Evolutionary conservation across 2,329 filamentous ascomycete genomes (phyloP), one percentile per base, ranked within the genome.

Genomic region (Annulohypoxylon truncatum): DNA sequence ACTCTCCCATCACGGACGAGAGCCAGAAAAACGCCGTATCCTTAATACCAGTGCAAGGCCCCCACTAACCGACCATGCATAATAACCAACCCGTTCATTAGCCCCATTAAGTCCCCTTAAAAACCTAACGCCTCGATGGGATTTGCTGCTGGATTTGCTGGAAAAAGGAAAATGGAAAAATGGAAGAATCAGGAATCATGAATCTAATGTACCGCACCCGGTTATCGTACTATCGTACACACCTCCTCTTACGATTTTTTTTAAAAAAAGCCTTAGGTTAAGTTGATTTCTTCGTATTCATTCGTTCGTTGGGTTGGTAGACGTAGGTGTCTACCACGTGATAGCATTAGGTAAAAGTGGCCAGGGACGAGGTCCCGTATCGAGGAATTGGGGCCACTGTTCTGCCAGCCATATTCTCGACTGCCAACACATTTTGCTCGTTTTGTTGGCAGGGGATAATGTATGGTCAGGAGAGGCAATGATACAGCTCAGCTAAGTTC

Each of bases 1-100:
- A 18, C 6, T 18, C 9, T 29, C 28, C 26, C 33, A 40, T 64
- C 40, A 33, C 15, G 42, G 31, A 22, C 8, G 20, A 50, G 20
- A 31, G 12, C 13, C n/a, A 40, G 8, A 24, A 60, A 40, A 64
- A 64, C 61, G 61, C 61, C 56, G 51, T 28, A 33, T 33, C 53
- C 55, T 48, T 28, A 50, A 50, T 50, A 40, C 46, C 55, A 28
- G 22, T n/a, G n/a, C n/a, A 6, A 8, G 22, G 13, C 15, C 50
- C 51, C 51, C 51, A 18, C n/a, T 40, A 13, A 35, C 56, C 56
- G 35, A 35, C 47, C 56, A 60, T 60, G 56, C 56, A 60, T 60
- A 24, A 26, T 35, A 51, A 50, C 44, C 44, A 29, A 33, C 47
- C 54, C 10, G 42, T 15, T 42, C 24, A 52, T 52, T 50, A 50